Evolutionary conservation across 1,284 basidiomycete species (phyloP).

Genomic region (Microbotryum scabiosae): DNA sequence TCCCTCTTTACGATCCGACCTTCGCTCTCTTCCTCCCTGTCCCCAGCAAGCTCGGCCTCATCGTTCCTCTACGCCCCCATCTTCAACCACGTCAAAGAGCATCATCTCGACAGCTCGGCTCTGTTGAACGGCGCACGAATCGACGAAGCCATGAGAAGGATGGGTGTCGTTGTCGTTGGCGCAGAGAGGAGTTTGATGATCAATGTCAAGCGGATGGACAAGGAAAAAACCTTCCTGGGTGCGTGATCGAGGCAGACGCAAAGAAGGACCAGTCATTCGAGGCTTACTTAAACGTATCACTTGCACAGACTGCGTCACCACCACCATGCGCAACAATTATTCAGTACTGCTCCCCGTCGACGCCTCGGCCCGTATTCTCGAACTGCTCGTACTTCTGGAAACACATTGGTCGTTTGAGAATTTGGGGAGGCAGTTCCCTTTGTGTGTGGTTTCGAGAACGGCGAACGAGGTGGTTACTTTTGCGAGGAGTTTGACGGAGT

Average conservation of each 20-base stretch:
- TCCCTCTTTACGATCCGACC: constrained; percentile 93
- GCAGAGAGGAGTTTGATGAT: constrained; percentile 72
- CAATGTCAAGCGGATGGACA: constrained; percentile 80
- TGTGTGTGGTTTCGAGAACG: constrained; percentile 84
- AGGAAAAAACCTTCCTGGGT: constrained; percentile 84
- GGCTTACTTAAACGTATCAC: too few relatives aligned
- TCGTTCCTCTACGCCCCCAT: constrained; percentile 93
- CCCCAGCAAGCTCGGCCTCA: constrained; percentile 57
- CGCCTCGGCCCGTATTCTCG: constrained; percentile 83
- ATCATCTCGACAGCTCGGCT: constrained; percentile 91
- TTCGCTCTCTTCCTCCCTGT: constrained; percentile 52
- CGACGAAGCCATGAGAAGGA: constrained; percentile 68
- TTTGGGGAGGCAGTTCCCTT: constrained; percentile 53
- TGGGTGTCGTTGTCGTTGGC: constrained; percentile 89
- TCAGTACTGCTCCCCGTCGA: constrained; percentile 82
- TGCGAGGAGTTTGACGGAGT: constrained; percentile 95
- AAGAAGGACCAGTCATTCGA: too few relatives aligned
- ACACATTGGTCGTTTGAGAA: constrained; percentile 88
- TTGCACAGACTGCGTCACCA: constrained; percentile 66
- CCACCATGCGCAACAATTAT: constrained; percentile 64
- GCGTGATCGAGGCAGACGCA: constrained; percentile 26
- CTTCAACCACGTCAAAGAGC: constrained; percentile 92
- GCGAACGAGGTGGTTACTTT: constrained; percentile 91
- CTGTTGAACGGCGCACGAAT: constrained; percentile 55
- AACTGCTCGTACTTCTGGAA: constrained; percentile 87